A percentile compares a stretch with the other conserved stretches of the same genome.
phyloP scores from a whole-genome alignment of 2,329 filamentous ascomycete genomes.

The Aspergillus sergii region DNA sequence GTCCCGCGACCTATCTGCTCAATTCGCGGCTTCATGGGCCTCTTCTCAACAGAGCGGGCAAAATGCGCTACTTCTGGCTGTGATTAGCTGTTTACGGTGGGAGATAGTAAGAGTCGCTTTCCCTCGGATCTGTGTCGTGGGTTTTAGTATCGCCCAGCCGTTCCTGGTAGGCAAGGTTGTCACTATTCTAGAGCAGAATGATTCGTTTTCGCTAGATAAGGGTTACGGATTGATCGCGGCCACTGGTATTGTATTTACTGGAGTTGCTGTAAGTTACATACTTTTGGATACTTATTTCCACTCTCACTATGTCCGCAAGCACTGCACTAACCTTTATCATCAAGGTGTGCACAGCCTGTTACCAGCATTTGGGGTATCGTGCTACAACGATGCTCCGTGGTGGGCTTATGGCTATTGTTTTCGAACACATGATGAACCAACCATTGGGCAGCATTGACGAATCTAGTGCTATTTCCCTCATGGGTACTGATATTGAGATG shows the following conservation, averaged over 20 bases:
- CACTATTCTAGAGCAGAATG: slow-evolving; percentile 7
- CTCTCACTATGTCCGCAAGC: not conserved
- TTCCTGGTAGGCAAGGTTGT: slow-evolving; percentile 19
- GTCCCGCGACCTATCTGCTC: not conserved
- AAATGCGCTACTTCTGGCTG: slow-evolving; percentile 16
- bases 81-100: slow-evolving; percentile 21
- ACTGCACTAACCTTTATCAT: not conserved
- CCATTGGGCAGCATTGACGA: slow-evolving; percentile 23
- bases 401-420: slow-evolving; percentile 23
- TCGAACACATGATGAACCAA: slow-evolving; percentile 22
- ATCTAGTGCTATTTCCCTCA: slow-evolving; percentile 26
- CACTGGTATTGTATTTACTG: slow-evolving; percentile 15
- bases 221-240: slow-evolving; percentile 16
- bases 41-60: slow-evolving; percentile 4
- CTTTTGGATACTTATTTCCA: not conserved
- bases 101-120: slow-evolving; percentile 17
- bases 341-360: slow-evolving; percentile 17
- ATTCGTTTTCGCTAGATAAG: slow-evolving; percentile 8
- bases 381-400: slow-evolving; percentile 23
- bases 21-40: slow-evolving; percentile 8
- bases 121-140: slow-evolving; percentile 19
- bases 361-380: slow-evolving; percentile 18
- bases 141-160: slow-evolving; percentile 22
- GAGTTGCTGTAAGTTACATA: slow-evolving; percentile 14
- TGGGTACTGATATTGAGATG: slow-evolving; percentile 27